Base-by-base conservation (phyloP, 2,329 filamentous ascomycete genomes). In the Colletotrichum sp. region DNA sequence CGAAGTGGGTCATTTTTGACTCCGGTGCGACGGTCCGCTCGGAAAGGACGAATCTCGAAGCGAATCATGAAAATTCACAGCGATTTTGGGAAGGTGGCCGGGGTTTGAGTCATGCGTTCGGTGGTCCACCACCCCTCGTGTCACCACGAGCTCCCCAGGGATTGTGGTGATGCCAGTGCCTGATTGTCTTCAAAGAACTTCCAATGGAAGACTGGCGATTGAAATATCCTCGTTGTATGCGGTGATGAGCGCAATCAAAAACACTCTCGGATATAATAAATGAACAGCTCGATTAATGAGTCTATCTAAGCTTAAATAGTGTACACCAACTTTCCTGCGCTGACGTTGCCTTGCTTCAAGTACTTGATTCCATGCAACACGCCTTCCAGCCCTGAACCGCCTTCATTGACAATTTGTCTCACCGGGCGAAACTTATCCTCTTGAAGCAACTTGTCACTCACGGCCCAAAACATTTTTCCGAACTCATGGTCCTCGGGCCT, bases 321-420 rank as follows among this genome's bases (percentile, higher is more conserved):
- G 77, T 87, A 88, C 2, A 89, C 87, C 66, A 89, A 79, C 82
- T 89, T 89, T 24, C 83, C 82, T 9, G 83, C 87, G 69, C 85
- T 87, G 30, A 88, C 81, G 78, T 82, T 80, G 0, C 80, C 81
- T 6, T 82, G 78, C 60, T 78, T 79, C 12, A 76, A 26, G 21
- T 69, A 49, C 8, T 76, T 55, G 3, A 76, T 55, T 15, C 73
- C 73, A 49, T 36, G 30, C 32, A 87, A 44, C n/a, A 86, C 81
- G 3, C 84, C 84, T 75, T 84, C 80, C 2, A 86, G 75, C 2
- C 85, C 84, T 6, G 32, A 68, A 0, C 80, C 80, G 6, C 80
- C 79, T 13, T 78, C 76, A 34, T 84, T 82, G 12, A 83, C 79
- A 9, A 80, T 78, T 9, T 85, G 81, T 32, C 79, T 79, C 5